Evolutionary conservation across 371 early-diverging fungal species (phyloP).

Genomic region (Neoconidiobolus thromboides): DNA sequence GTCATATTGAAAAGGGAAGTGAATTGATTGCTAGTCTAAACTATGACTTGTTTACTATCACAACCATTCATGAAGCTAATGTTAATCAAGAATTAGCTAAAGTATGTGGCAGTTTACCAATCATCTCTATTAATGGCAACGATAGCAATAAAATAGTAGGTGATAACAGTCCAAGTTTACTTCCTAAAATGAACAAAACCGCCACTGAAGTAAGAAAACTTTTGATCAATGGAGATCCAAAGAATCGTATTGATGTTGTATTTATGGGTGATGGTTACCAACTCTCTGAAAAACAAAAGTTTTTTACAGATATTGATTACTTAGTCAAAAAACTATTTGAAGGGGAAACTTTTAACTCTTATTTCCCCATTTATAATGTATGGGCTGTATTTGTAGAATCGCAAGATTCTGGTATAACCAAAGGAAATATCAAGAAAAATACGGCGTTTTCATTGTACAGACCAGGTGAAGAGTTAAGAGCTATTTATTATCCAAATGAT

Average conservation of each 20-base stretch:
- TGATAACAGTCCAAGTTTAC: too few relatives aligned
- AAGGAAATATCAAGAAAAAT: constrained; percentile 17
- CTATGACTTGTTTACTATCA: too few relatives aligned
- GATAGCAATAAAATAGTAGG: too few relatives aligned
- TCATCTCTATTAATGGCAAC: too few relatives aligned
- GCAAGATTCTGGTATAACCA: constrained; percentile 28
- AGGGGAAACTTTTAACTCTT: constrained; percentile 24
- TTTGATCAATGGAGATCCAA: constrained; percentile 14
- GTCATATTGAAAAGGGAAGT: too few relatives aligned
- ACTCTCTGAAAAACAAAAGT: constrained; percentile 18
- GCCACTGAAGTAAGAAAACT: not conserved
- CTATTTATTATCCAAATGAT: constrained; percentile 28
- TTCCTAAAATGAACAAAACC: too few relatives aligned
- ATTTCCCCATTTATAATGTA: constrained; percentile 30
- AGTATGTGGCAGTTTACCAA: too few relatives aligned
- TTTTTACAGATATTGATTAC: constrained; percentile 25
- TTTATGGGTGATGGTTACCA: constrained; percentile 48
- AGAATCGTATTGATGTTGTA: constrained; percentile 31
- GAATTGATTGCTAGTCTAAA: too few relatives aligned
- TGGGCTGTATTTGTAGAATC: constrained; percentile 28
- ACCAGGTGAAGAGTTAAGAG: constrained; percentile 36
- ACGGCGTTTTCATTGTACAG: constrained; percentile 34
- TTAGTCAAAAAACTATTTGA: constrained; percentile 25
- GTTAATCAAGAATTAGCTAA: too few relatives aligned
- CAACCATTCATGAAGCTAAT: too few relatives aligned